Evolutionary conservation across 176 grass and related monocot genomes (phyloP), one percentile per base, ranked within the genome.

Genomic region (Pontederia paniculata): DNA sequence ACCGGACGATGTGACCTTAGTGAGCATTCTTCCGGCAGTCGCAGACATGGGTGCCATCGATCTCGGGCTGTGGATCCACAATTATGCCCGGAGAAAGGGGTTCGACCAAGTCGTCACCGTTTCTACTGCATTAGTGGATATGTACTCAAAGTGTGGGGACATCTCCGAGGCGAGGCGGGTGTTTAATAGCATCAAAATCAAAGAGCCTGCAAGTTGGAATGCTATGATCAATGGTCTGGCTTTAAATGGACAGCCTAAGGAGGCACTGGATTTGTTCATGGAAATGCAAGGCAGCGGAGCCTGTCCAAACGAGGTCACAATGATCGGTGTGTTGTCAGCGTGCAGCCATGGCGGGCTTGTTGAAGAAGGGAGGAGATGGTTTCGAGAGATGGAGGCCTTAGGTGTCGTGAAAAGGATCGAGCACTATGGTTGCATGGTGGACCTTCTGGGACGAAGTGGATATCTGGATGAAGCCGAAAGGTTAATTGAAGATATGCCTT

Each of bases 361-460:
- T 0, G 57, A 52, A 10, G 69, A 72, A 62, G 69, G 54, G 12
- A 53, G n/a, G 20, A 44, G 14, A 48, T 61, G 69, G 69, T 62
- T 72, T 37, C 12, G 37, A 17, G 69, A 72, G 57, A 72, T 72
- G 69, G 69, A 60, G 19, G 31, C 47, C 52, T 42, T 72, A 8
- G 10, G 23, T 10, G 21, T 72, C 14, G 12, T 23, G 19, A 21
- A 48, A 21, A 72, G 57, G 57, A 52, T 72, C 7, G 69, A 62
- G 1, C 69, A 72, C 48, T 72, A 72, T 10, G 69, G 69, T 14
- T 72, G 69, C 57, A 72, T 72, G 69, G 69, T 72, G 48, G 69
- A 54, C 69, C 13, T 72, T 15, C 19, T 72, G n/a, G 69, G 69
- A 20, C 25, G 69, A 44, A 52, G 69, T n/a, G 56, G 69, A 13